Base-by-base conservation (phyloP, 768 basidiomycete genomes). In the Phylloporus arenicola region DNA sequence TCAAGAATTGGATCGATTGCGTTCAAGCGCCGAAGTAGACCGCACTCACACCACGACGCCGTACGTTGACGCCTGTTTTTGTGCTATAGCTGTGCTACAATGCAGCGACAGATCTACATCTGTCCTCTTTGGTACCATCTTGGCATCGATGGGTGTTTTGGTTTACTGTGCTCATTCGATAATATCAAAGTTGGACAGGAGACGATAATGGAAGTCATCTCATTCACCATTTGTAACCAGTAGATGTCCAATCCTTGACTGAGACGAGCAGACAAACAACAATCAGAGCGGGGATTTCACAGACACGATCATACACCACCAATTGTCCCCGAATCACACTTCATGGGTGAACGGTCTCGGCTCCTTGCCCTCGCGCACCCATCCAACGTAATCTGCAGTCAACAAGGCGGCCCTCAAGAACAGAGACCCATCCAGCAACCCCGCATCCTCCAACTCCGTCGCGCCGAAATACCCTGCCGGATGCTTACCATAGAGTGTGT, bases 361-460 rank as follows among this genome's bases (percentile, higher is more conserved):
- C 11, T 62, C 51, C 49, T 68, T 22, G 0, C 71, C 73, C 49
- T 76, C 73, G 13, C 71, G 58, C 56, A 63, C 70, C 73, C 72
- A 74, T 12, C 74, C 74, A 10, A 70, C 38, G 22, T 58, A 58
- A 35, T 69, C 61, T 22, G 61, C 56, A 0, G 68, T 69, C 40
- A 72, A 38, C 40, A 67, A 44, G 4, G 70, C 58, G 10, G 55
- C 55, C 48, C 66, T 56, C 52, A 68, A 22, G 52, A 72, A 72
- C 34, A 74, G 8, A 3, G 70, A 63, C 25, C 72, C 72, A 30
- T 73, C 71, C 14, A 73, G 38, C 2, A 60, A 22, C 25, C 61
- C 71, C 0, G 65, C 66, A 0, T 55, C 71, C 19, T 60, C 61
- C 39, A 74, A 43, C 30, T 63, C 61, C 1, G 67, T 68, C 9